Conservation (phyloP, 192 early-diverging fungal species). For the Pilaira anomala region DNA sequence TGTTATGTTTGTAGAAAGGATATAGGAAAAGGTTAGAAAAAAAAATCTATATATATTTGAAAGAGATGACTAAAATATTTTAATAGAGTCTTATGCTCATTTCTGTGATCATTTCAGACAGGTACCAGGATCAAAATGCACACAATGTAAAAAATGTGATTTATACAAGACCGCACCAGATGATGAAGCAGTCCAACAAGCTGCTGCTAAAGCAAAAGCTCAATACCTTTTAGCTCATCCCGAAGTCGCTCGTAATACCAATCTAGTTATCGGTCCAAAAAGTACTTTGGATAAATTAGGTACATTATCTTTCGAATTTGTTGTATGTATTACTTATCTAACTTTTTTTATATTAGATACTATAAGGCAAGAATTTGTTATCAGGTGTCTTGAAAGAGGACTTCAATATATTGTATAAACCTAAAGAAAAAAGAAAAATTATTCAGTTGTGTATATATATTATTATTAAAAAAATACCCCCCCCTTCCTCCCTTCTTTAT, state of each 20-base stretch:
- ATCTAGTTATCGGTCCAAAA: constrained; percentile 16
- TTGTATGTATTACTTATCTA: background rate
- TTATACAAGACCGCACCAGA: constrained; percentile 55
- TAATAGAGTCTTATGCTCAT: constrained; percentile 50
- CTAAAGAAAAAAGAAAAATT: no score
- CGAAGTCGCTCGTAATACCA: background rate
- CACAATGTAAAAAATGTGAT: constrained; percentile 53
- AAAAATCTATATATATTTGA: background rate
- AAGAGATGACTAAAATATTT: background rate
- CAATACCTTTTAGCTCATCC: constrained; percentile 44
- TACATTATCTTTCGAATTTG: background rate
- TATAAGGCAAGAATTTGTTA: constrained; percentile 16
- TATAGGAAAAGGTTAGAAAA: constrained; percentile 36
- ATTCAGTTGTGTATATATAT: no score
- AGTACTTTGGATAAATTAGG: constrained; percentile 16
- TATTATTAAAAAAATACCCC: no score
- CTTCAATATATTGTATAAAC: constrained; percentile 19
- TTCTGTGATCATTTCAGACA: constrained; percentile 62
- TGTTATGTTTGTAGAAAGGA: constrained; percentile 64
- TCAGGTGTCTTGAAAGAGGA: constrained; percentile 12
- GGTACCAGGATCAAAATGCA: constrained; percentile 46
- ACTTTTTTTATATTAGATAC: constrained; percentile 8
- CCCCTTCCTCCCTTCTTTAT: no score
- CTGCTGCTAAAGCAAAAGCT: constrained; percentile 41
- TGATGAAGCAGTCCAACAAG: constrained; percentile 38